Base-by-base conservation (phyloP, 176 grass and related monocot species). In the Aegilops bicornis region DNA sequence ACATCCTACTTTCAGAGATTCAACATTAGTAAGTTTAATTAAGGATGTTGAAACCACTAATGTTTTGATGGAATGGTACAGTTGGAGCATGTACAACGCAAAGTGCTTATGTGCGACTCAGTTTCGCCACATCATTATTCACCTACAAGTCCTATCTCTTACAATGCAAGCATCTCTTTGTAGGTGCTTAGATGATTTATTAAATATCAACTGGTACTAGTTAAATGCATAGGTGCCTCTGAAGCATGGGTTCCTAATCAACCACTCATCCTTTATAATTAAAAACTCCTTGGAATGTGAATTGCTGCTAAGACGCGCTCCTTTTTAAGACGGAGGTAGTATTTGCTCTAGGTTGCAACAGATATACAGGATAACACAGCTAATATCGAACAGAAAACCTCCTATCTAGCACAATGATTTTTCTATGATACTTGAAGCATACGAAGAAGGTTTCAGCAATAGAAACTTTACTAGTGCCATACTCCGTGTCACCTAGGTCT, bases 401-500 rank as follows among this genome's bases (percentile, higher is more conserved):
- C 3, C 0, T 50, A 47, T 45, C 47, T 37, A 32, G 19, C 45
- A 69, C 0, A 79, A 33, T 2, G 24, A 52, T 29, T 1, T 37
- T 24, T 25, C 22, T 52, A 32, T 39, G 56, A 7, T 7, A 27
- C 16, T n/a, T 64, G 23, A 63, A 5, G 14, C 56, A 81, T 74
- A 24, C 10, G 0, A 76, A 30, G 24, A 36, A 7, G 11, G 70
- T 76, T 71, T 80, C 29, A 65, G 60, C 58, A 17, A 88, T 54
- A 74, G 74, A 77, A 69, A 87, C 78, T 83, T 85, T 79, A 88
- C 67, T 78, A 82, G 81, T 79, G 81, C 40, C 86, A 17, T 98
- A 98, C 96, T 94, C 86, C 88, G 86, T 90, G 87, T 98, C 91
- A 66, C 79, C 86, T 71, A 98, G 87, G 84, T 96, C 88, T 32